Conservation (phyloP, 2,329 filamentous ascomycete species). For the Cladorrhinum sp. region DNA sequence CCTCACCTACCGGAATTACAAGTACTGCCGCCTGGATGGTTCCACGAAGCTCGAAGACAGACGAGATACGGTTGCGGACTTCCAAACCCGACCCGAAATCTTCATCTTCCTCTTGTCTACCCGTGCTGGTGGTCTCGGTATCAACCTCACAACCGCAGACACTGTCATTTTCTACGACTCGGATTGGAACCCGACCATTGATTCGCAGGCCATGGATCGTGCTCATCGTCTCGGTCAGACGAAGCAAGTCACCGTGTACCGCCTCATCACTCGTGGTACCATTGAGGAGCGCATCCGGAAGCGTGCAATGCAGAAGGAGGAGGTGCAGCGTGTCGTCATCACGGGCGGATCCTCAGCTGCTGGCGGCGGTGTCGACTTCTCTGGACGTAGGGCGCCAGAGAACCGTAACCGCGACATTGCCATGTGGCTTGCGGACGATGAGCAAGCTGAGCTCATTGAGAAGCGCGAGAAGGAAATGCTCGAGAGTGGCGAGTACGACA, state of each 20-base stretch:
- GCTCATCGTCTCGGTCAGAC: conserved; percentile 97
- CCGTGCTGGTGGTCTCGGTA: conserved; percentile 93
- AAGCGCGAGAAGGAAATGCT: conserved; percentile 84
- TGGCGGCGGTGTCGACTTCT: conserved; percentile 88
- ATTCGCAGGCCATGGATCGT: conserved; percentile 98
- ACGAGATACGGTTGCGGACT: conserved; percentile 92
- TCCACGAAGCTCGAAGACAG: conserved; percentile 96
- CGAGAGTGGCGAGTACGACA: conserved; percentile 66
- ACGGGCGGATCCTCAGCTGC: conserved; percentile 63
- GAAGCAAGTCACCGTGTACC: conserved; percentile 92
- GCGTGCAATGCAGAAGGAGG: conserved; percentile 94
- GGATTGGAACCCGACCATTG: conserved; percentile 98
- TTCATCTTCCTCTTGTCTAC: conserved; percentile 97
- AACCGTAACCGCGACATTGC: conserved; percentile 97
- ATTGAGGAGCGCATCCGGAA: conserved; percentile 98
- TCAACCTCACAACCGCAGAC: conserved; percentile 93
- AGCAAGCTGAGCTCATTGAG: conserved; percentile 92
- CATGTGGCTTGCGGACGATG: conserved; percentile 97
- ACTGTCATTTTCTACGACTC: conserved; percentile 99
- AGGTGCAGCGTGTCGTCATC: conserved; percentile 96
- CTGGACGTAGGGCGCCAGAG: conserved; percentile 79
- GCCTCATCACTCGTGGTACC: conserved; percentile 91
- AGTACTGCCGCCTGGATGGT: conserved; percentile 93
- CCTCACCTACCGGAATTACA: conserved; percentile 97
- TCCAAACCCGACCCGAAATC: conserved; percentile 90